Base-by-base conservation (phyloP, 2,329 filamentous ascomycete genomes). In the Trichoderma sp. region DNA sequence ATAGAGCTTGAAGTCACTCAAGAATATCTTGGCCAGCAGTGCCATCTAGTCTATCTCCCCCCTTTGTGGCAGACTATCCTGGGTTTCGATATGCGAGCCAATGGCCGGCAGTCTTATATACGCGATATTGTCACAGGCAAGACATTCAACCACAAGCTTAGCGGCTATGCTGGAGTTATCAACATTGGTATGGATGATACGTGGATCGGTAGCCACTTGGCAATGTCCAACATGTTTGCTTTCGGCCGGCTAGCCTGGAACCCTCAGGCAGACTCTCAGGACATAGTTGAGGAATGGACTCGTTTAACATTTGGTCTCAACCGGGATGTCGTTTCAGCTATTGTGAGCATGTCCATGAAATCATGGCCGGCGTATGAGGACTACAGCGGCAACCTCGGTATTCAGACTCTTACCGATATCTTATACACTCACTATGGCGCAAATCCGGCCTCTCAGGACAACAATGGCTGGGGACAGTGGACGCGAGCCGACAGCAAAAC, bases 181-280 rank as follows among this genome's bases (percentile, higher is more conserved):
- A 66, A 66, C 21, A 51, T 66, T n/a, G 63, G 63, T 5, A 46
- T 58, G 26, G 28, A 58, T 24, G 63, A 66, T 24, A 66, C 63
- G 28, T 93, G 90, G 90, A 81, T 92, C 0, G 90, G 90, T 11
- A 89, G 86, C 69, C 89, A 91, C 75, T 80, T 92, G 0, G 83
- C 90, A 59, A 90, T 92, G 88, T 89, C 88, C 0, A 92, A 92
- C 74, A 78, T 92, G 1, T 92, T 91, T 72, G 89, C 89, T 0
- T 93, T 88, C 72, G 90, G 90, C 11, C 83, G 84, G 2, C 76
- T 92, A 18, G 89, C 89, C 0, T 92, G 90, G 90, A 79, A 90
- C 65, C 87, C 90, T 80, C 0, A 73, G 77, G 37, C 63, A 0
- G 83, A 86, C 54, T 67, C 76, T 1, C 59, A 70, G 10, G 63